Percentiles rank a stretch among this genome's conserved stretches.
phyloP scores from a whole-genome alignment of 176 grass and related monocot species.

The Tillandsia fasciculata region DNA sequence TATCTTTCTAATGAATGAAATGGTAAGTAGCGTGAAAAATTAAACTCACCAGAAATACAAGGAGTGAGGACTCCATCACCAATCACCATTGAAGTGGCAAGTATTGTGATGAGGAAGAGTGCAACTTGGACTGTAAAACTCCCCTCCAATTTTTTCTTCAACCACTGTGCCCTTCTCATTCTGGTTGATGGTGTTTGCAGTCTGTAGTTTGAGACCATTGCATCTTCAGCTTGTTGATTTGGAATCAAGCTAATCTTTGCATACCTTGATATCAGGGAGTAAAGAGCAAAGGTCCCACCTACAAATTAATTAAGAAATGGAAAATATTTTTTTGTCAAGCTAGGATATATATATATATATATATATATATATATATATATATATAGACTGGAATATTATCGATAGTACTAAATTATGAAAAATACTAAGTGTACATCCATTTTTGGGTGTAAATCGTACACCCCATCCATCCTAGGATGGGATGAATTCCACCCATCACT shows the following conservation, averaged over 20 bases:
- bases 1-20: too few species aligned
- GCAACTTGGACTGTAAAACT: constrained; percentile 31
- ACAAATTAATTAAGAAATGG: not conserved
- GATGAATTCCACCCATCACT: too few species aligned
- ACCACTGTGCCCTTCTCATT: constrained; percentile 32
- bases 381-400: too few species aligned
- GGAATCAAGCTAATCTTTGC: constrained; percentile 65
- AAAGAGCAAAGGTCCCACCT: constrained; percentile 76
- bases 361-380: too few species aligned
- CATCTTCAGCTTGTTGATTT: constrained; percentile 65
- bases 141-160: constrained; percentile 51
- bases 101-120: constrained; percentile 57
- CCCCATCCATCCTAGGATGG: too few species aligned
- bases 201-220: constrained; percentile 48
- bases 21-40: too few species aligned
- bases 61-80: constrained; percentile 71
- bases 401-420: too few species aligned
- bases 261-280: constrained; percentile 70
- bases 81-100: constrained; percentile 80
- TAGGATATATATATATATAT: too few species aligned
- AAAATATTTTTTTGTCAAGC: not conserved
- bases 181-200: constrained; percentile 31
- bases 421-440: too few species aligned
- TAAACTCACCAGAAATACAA: constrained; percentile 44
- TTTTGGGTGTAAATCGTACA: too few species aligned